Percentiles rank a stretch among this genome's conserved stretches.
These are phyloP conservation scores for Mycosphaerella sp. DNA, from an alignment of 2,329 filamentous ascomycete genomes.

Conservation along the genomic window DNA sequence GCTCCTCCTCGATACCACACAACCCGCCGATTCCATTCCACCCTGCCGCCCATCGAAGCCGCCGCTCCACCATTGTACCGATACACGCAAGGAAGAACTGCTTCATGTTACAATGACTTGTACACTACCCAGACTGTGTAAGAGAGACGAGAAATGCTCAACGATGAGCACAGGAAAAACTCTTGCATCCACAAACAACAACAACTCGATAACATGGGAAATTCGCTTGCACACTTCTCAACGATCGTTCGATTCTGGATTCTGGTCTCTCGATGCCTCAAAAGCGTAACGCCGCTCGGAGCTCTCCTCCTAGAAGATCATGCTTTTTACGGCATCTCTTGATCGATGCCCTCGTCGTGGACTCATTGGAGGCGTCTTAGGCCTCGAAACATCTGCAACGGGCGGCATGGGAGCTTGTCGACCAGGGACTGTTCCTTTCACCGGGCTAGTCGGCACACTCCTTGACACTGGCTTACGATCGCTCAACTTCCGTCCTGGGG, in stretches of 20 bases:
- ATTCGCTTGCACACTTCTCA: slow-evolving; percentile 4
- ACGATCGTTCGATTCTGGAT: slow-evolving; percentile 6
- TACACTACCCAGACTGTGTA: background rate
- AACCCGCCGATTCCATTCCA: background rate
- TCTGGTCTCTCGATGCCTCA: slow-evolving; percentile 1
- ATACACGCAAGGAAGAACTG: slow-evolving; percentile 5
- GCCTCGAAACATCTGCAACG: slow-evolving; percentile 15
- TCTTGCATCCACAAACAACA: slow-evolving; percentile 7
- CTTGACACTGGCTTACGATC: slow-evolving; percentile 23
- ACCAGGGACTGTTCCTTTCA: slow-evolving; percentile 19
- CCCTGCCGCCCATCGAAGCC: background rate
- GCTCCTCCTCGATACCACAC: background rate
- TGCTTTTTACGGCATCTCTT: slow-evolving; percentile 35
- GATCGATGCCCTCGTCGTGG: slow-evolving; percentile 27
- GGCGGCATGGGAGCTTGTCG: slow-evolving; percentile 13
- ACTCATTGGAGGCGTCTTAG: slow-evolving; percentile 32
- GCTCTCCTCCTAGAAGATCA: slow-evolving; percentile 32
- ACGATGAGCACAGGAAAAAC: slow-evolving; percentile 6
- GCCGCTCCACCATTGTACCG: background rate
- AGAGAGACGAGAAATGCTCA: slow-evolving; percentile 13
- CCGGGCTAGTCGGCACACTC: slow-evolving; percentile 26
- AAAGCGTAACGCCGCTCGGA: slow-evolving; percentile 2
- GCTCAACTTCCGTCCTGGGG: slow-evolving; percentile 16
- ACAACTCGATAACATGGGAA: slow-evolving; percentile 6
- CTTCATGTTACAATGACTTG: slow-evolving; percentile 9